phyloP scores from a whole-genome alignment of 169 alveolate genomes.

The Plasmodium inui region DNA sequence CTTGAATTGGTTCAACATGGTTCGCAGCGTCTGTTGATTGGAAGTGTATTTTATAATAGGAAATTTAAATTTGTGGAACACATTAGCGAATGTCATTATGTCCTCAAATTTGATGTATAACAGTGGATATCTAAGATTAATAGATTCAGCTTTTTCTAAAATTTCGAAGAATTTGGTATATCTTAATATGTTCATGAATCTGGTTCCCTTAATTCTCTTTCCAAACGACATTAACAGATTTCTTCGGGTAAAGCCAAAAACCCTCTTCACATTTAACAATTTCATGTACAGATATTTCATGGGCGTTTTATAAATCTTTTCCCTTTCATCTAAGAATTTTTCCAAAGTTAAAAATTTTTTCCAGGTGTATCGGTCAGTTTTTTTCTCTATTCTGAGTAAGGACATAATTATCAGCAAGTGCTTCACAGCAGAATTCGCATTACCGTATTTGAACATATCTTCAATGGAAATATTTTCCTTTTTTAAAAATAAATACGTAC shows the following conservation, averaged over 20 bases:
- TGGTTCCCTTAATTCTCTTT: not conserved
- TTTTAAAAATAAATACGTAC: conserved; percentile 56
- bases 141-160: conserved; percentile 35
- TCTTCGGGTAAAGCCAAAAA: not conserved
- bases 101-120: conserved; percentile 61
- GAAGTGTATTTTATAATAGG: conserved; percentile 25
- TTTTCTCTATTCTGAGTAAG: conserved; percentile 62
- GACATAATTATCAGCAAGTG: conserved; percentile 41
- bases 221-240: conserved; percentile 4
- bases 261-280: conserved; percentile 19
- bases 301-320: conserved; percentile 47
- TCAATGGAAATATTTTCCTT: conserved; percentile 44
- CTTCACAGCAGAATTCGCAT: conserved; percentile 8
- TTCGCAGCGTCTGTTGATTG: not conserved
- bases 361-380: conserved; percentile 32
- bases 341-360: conserved; percentile 46
- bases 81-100: conserved; percentile 34
- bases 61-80: conserved; percentile 38
- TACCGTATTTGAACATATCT: conserved; percentile 15
- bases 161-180: conserved; percentile 29
- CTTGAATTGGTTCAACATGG: conserved; percentile 31
- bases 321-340: conserved; percentile 62
- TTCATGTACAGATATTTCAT: conserved; percentile 39
- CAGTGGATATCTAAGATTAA: conserved; percentile 24
- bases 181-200: conserved; percentile 33